Evolutionary conservation across 176 grass and related monocot genomes (phyloP).

Genomic region (Carex littledalei): DNA sequence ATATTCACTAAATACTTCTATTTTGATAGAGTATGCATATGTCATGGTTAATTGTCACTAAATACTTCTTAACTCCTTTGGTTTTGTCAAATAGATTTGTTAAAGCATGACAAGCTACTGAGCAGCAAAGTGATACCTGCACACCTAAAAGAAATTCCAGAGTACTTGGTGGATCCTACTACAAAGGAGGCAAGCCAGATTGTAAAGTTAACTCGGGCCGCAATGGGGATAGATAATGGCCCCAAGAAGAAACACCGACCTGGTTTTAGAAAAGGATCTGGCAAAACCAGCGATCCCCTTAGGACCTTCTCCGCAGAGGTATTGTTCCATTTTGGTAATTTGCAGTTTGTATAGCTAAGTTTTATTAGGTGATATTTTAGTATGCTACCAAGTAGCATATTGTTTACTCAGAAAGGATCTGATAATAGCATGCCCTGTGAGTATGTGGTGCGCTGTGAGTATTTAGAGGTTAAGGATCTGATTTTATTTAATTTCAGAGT

Average conservation of each 20-base stretch:
- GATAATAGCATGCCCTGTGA: not conserved
- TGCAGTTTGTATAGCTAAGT: not conserved
- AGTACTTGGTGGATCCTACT: constrained; percentile 76
- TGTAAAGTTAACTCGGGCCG: constrained; percentile 75
- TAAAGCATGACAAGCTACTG: constrained; percentile 90
- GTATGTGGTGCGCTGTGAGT: not conserved
- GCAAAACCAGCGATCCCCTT: constrained; percentile 79
- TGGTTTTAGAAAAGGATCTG: constrained; percentile 65
- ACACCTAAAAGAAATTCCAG: constrained; percentile 73
- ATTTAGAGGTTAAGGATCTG: not conserved
- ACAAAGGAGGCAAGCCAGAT: constrained; percentile 81
- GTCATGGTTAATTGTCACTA: too few species aligned
- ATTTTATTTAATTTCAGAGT: constrained; percentile 36
- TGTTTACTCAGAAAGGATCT: not conserved
- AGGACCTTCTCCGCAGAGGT: constrained; percentile 90
- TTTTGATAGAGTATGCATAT: constrained; percentile 6
- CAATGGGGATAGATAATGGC: constrained; percentile 57
- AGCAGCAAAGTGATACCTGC: constrained; percentile 70
- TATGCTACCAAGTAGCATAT: not conserved
- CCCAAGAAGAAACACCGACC: constrained; percentile 39
- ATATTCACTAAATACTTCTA: constrained; percentile 8
- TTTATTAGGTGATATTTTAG: not conserved
- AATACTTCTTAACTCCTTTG: constrained; percentile 1
- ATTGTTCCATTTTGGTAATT: not conserved
- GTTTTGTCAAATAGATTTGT: constrained; percentile 47